These are phyloP conservation scores for Pleurotus tuoliensis DNA, from an alignment of 768 basidiomycete species.

Conservation along the genomic window DNA sequence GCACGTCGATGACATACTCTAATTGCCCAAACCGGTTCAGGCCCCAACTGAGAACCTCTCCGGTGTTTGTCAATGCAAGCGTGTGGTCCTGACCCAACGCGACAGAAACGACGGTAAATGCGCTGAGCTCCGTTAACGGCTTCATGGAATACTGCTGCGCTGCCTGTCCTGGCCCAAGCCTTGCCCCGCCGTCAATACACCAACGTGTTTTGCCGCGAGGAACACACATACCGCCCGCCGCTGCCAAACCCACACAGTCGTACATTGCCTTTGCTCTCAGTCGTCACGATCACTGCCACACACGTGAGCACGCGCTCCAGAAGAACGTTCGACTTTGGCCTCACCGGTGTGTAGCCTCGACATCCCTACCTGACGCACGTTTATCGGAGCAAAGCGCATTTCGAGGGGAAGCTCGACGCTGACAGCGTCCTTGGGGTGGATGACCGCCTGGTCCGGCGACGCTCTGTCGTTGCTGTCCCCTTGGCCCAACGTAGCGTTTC, in stretches of 20 bases:
- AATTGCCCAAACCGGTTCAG: conserved; percentile 86
- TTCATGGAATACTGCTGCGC: conserved; percentile 70
- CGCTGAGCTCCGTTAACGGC: conserved; percentile 48
- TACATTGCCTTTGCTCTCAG: conserved; percentile 69
- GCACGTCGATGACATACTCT: conserved; percentile 73
- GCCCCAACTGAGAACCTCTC: conserved; percentile 90
- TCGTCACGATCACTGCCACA: conserved; percentile 56
- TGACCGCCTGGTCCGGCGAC: conserved; percentile 71
- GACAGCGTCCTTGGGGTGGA: conserved; percentile 34
- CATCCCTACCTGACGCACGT: conserved; percentile 70
- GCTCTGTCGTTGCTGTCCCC: conserved; percentile 75
- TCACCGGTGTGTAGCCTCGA: conserved; percentile 84
- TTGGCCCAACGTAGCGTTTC: conserved; percentile 86
- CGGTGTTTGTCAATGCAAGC: conserved; percentile 71
- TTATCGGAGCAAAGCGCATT: conserved; percentile 58
- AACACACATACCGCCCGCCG: conserved; percentile 65
- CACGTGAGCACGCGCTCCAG: background rate
- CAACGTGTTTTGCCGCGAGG: background rate
- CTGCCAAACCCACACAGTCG: conserved; percentile 88
- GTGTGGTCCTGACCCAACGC: conserved; percentile 96
- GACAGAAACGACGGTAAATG: conserved; percentile 56
- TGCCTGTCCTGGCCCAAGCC: conserved; percentile 72
- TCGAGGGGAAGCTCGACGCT: conserved; percentile 25
- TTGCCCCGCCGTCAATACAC: conserved; percentile 17
- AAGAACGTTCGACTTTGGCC: conserved; percentile 9